These are phyloP conservation scores for Botrytis galanthina DNA, from an alignment of 2,329 filamentous ascomycete genomes.

Conservation along the genomic window DNA sequence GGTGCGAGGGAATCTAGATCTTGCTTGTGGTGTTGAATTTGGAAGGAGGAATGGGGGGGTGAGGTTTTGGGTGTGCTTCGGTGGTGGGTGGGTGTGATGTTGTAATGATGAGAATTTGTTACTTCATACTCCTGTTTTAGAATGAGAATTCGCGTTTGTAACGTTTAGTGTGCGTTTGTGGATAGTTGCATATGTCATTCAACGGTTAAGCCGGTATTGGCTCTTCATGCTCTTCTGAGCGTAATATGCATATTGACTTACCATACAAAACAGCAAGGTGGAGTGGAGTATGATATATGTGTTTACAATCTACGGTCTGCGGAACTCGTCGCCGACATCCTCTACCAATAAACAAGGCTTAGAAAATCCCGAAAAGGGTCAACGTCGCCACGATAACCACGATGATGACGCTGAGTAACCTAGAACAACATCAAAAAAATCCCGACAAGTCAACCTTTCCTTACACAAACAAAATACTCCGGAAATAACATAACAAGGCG, in stretches of 20 bases:
- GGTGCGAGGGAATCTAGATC: not conserved
- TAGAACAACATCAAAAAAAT: not conserved
- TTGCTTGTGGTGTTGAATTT: not conserved
- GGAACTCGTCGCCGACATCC: no score
- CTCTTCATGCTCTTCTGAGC: not conserved
- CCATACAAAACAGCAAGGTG: not conserved
- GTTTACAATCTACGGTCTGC: not conserved
- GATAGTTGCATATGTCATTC: not conserved
- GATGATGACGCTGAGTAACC: slow-evolving; percentile 15
- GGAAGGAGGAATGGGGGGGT: not conserved
- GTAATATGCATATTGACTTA: not conserved
- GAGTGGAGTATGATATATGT: not conserved
- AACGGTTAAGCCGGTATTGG: not conserved
- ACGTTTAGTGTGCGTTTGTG: not conserved
- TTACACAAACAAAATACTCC: not conserved
- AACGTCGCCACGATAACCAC: not conserved
- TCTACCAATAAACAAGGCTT: not conserved
- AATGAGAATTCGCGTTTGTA: not conserved
- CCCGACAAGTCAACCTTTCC: not conserved
- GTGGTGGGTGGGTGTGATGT: not conserved
- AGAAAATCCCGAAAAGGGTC: not conserved
- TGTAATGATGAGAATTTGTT: not conserved
- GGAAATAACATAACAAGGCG: not conserved
- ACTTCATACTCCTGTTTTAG: not conserved
- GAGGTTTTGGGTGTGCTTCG: not conserved